Percentiles rank a stretch among this genome's conserved stretches.
These are phyloP conservation scores for Pterulicium gracile DNA, from an alignment of 1,284 basidiomycete genomes.

Conservation along the genomic window DNA sequence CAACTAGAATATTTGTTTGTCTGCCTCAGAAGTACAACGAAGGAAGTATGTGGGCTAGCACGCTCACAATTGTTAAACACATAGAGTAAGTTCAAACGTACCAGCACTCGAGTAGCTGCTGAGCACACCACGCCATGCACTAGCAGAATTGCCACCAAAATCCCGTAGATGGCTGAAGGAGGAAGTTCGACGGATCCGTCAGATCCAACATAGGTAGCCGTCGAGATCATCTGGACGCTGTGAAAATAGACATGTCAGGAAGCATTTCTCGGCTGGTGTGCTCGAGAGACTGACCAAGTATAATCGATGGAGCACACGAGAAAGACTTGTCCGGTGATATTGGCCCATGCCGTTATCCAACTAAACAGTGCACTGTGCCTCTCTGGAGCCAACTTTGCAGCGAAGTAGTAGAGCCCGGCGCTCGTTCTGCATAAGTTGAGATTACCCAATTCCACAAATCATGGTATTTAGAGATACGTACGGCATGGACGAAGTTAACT, in stretches of 20 bases:
- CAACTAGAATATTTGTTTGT: constrained; percentile 28
- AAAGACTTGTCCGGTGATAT: constrained; percentile 47
- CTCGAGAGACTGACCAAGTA: constrained; percentile 33
- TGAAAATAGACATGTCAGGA: neutral
- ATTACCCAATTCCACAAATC: constrained; percentile 3
- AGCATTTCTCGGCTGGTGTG: constrained; percentile 8
- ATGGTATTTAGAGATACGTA: constrained; percentile 22
- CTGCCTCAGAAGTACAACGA: constrained; percentile 3
- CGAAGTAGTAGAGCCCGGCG: constrained; percentile 66
- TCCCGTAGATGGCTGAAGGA: constrained; percentile 55
- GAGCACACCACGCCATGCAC: constrained; percentile 61
- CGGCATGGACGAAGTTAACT: constrained; percentile 69
- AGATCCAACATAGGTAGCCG: constrained; percentile 51
- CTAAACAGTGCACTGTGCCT: constrained; percentile 50
- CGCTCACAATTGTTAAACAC: constrained; percentile 47
- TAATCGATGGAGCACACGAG: constrained; percentile 69
- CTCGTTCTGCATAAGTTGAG: constrained; percentile 35
- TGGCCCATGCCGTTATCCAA: constrained; percentile 68
- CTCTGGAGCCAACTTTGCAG: constrained; percentile 55
- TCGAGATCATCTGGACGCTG: constrained; percentile 65
- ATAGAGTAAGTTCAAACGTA: constrained; percentile 59
- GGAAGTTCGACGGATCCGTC: constrained; percentile 40
- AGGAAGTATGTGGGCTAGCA: constrained; percentile 1
- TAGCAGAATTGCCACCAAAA: constrained; percentile 50
- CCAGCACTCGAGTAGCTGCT: constrained; percentile 52